Percentiles rank a stretch among this genome's conserved stretches.
Evolutionary conservation across 495 filamentous ascomycete species (phyloP).

Genomic region (Penicillium chermesinum): DNA sequence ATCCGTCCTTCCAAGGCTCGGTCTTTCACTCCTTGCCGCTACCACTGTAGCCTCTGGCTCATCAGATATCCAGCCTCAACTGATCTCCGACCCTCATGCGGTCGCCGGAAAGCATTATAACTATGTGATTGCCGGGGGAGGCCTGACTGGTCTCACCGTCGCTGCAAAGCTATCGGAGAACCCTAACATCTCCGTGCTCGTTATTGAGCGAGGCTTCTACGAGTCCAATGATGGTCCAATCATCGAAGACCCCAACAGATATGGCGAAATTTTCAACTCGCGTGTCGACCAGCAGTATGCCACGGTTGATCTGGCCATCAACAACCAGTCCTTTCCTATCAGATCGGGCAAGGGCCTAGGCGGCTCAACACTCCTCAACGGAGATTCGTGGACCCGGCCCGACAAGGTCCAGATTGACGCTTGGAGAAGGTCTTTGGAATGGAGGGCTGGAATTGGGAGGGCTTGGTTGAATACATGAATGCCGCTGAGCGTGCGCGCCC

Average conservation of each 20-base stretch:
- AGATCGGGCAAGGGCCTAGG: conserved; percentile 36
- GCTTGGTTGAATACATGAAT: conserved; percentile 39
- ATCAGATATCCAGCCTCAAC: conserved; percentile 18
- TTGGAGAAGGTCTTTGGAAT: conserved; percentile 46
- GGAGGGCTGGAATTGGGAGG: conserved; percentile 48
- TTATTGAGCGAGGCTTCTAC: conserved; percentile 39
- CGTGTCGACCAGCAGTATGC: conserved; percentile 8
- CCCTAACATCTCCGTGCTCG: conserved; percentile 33
- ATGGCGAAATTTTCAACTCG: conserved; percentile 26
- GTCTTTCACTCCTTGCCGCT: neutral
- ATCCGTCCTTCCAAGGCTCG: neutral
- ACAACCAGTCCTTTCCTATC: conserved; percentile 13
- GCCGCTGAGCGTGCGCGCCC: conserved; percentile 17
- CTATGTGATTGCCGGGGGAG: conserved; percentile 29
- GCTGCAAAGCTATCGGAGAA: conserved; percentile 39
- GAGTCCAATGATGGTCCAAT: conserved; percentile 20
- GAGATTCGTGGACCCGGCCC: conserved; percentile 42
- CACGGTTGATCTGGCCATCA: conserved; percentile 12
- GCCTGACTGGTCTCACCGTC: conserved; percentile 38
- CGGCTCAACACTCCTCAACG: conserved; percentile 54
- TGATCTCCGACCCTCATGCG: conserved; percentile 9
- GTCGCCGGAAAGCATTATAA: conserved; percentile 9
- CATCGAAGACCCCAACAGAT: conserved; percentile 23
- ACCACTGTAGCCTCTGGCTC: conserved; percentile 4
- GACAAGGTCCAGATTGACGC: conserved; percentile 43